Percentiles rank a stretch among this genome's conserved stretches.
These are phyloP conservation scores for Dactylellina leptospora DNA, from an alignment of 2,329 filamentous ascomycete genomes.

Conservation along the genomic window DNA sequence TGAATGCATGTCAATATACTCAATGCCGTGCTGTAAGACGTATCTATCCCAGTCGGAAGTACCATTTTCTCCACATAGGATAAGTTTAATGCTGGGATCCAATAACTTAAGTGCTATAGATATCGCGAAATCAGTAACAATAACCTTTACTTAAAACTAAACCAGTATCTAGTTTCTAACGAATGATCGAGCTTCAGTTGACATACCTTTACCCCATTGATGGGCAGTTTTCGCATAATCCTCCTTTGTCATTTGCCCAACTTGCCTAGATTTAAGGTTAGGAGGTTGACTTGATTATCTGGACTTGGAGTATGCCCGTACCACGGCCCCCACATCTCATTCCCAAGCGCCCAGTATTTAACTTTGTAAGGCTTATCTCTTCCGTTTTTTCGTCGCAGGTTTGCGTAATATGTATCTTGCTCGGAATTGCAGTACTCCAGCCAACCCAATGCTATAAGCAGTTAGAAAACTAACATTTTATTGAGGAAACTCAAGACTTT, in stretches of 20 bases:
- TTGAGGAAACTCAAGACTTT: too few relatives aligned
- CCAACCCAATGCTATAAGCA: constrained; percentile 72
- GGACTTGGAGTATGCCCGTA: constrained; percentile 1
- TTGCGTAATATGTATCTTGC: constrained; percentile 81
- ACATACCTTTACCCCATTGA: constrained; percentile 73
- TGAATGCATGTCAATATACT: constrained; percentile 79
- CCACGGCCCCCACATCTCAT: constrained; percentile 66
- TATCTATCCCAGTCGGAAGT: constrained; percentile 76
- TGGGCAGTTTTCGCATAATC: constrained; percentile 74
- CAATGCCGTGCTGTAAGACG: constrained; percentile 74
- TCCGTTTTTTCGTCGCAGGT: constrained; percentile 78
- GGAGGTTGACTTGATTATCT: neutral
- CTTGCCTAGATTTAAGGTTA: constrained; percentile 62
- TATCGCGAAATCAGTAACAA: too few relatives aligned
- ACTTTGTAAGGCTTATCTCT: constrained; percentile 78
- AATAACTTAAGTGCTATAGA: constrained; percentile 70
- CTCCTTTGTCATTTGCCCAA: constrained; percentile 74
- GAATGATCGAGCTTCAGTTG: neutral
- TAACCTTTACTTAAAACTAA: too few relatives aligned
- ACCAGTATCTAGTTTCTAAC: too few relatives aligned
- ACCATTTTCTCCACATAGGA: constrained; percentile 78
- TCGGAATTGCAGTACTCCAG: constrained; percentile 85
- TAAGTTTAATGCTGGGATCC: constrained; percentile 74
- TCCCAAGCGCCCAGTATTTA: constrained; percentile 87
- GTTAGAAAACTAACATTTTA: too few relatives aligned